These are phyloP conservation scores for Xylariaceae sp. DNA, from an alignment of 2,329 filamentous ascomycete species.

Conservation along the genomic window DNA sequence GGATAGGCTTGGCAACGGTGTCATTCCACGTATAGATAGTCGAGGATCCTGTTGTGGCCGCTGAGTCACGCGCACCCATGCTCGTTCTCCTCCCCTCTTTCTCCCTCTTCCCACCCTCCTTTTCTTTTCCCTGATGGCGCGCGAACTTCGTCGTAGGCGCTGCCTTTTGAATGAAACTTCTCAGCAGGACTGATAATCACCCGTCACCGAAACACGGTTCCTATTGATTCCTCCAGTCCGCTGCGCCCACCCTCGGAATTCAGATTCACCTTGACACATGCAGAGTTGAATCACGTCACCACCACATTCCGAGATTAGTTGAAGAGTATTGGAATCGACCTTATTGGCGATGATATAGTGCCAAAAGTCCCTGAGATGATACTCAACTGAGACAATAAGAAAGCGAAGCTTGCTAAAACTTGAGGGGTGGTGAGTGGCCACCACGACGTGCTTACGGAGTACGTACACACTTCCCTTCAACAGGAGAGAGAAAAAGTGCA, in stretches of 20 bases:
- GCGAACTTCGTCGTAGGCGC: neutral
- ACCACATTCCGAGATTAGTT: neutral
- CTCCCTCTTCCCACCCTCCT: neutral
- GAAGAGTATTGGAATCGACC: neutral
- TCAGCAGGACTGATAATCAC: too few species aligned
- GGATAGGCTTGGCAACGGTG: conserved; percentile 13
- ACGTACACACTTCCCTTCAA: too few species aligned
- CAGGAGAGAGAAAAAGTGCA: too few species aligned
- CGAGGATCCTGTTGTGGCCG: neutral
- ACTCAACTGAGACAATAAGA: too few species aligned
- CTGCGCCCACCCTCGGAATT: conserved; percentile 40
- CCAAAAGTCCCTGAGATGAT: neutral
- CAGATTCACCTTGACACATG: conserved; percentile 41
- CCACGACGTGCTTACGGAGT: neutral
- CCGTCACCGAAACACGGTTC: conserved; percentile 37
- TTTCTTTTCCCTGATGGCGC: neutral
- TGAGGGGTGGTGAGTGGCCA: neutral
- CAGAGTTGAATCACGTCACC: conserved; percentile 40
- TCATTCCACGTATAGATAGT: conserved; percentile 6
- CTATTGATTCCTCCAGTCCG: conserved; percentile 37
- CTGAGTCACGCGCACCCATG: neutral
- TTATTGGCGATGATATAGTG: neutral
- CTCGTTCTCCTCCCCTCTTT: neutral
- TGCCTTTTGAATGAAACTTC: too few species aligned
- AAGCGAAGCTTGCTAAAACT: neutral